phyloP scores from a whole-genome alignment of 805 yeast species.

The Cyberlindnera meyerae region DNA sequence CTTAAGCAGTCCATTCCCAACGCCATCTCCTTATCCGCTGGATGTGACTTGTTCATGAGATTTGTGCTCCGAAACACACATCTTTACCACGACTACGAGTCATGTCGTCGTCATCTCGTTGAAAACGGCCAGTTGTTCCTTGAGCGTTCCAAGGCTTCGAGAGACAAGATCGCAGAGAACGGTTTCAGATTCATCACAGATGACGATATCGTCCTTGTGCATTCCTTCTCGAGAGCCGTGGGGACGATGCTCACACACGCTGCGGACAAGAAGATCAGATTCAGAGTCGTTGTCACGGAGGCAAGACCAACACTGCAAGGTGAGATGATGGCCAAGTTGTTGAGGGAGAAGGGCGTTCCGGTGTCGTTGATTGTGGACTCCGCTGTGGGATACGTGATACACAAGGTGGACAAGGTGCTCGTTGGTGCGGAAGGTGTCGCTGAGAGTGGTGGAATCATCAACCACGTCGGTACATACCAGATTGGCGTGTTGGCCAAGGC shows the following conservation, averaged over 20 bases:
- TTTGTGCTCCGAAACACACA: conserved; percentile 88
- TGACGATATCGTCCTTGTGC: conserved; percentile 86
- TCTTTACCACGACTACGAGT: conserved; percentile 89
- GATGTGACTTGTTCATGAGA: conserved; percentile 93
- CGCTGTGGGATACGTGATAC: conserved; percentile 89
- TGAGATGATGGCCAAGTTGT: conserved; percentile 58
- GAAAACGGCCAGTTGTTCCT: conserved; percentile 92
- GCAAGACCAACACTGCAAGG: conserved; percentile 84
- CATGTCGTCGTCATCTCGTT: conserved; percentile 80
- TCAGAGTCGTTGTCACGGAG: conserved; percentile 88
- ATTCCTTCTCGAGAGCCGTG: conserved; percentile 90
- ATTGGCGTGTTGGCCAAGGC: conserved; percentile 88
- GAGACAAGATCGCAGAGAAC: conserved; percentile 80
- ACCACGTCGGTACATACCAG: conserved; percentile 91
- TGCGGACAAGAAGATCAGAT: conserved; percentile 69
- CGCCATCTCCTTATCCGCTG: conserved; percentile 91
- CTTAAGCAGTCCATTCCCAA: conserved; percentile 79
- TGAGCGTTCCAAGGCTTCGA: conserved; percentile 83
- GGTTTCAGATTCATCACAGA: conserved; percentile 90
- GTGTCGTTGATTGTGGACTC: conserved; percentile 84
- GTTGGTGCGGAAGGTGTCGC: conserved; percentile 99
- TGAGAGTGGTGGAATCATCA: conserved; percentile 96
- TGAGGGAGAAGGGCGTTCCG: conserved; percentile 74
- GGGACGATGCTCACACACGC: conserved; percentile 71
- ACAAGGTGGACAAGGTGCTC: conserved; percentile 85